Evolutionary conservation across 331 rosid genomes (phyloP), one percentile per base, ranked within the genome.

Genomic region (Rhamnella rubrinervis): DNA sequence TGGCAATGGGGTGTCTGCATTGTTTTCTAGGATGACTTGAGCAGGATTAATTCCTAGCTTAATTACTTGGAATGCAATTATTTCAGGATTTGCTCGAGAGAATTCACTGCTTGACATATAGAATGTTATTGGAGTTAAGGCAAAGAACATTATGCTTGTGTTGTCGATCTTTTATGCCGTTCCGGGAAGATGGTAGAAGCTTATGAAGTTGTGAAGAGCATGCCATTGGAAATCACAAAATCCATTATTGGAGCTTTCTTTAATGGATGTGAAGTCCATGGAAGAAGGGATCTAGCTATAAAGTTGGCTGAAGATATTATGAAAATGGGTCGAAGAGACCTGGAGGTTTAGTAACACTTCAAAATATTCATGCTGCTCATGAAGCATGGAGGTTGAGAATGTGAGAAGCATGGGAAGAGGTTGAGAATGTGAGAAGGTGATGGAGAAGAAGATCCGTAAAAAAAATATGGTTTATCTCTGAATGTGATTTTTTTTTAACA

Each of bases 321-420:
- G 65, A 75, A 65, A 67, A 75, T 79, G 85, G 71, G 75, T 75
- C 83, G 73, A 83, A 75, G 59, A 73, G 69, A 68, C 80, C 96
- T 12, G 96, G 87, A 61, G 81, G 88, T 47, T 83, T 83, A 31
- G 87, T 85, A 28, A 71, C 92, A 7, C 77, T 85, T 13, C 83
- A 92, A 21, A 87, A 89, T 81, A 85, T 89, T 60, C 80, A 85
- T 75, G 96, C 96, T 13, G 83, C 84, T 63, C 79, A 81, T 31
- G 87, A 90, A 52, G 86, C 85, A n/a, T n/a, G n/a, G n/a, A n/a
- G n/a, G n/a, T n/a, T n/a, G n/a, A n/a, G n/a, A n/a, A n/a, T n/a
- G n/a, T n/a, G n/a, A n/a, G n/a, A n/a, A n/a, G n/a, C n/a, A 11
- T 89, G 96, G 96, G 84, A 87, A 75, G 80, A 85, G 70, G 93